Evolutionary conservation across 768 basidiomycete genomes (phyloP), one percentile per base, ranked within the genome.

Genomic region (Grammothele lineata): DNA sequence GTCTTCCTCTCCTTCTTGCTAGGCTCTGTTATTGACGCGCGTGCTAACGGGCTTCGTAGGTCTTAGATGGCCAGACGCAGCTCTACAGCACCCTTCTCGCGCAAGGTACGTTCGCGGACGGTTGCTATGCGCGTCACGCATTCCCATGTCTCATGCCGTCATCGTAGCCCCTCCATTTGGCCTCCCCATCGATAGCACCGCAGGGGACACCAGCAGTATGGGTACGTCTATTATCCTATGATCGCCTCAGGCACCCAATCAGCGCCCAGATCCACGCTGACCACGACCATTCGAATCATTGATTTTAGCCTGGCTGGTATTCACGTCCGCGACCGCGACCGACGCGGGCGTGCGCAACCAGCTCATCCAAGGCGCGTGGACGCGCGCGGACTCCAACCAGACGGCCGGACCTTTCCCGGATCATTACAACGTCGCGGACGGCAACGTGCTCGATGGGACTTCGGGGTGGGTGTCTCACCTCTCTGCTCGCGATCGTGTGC

Each of bases 241-340:
- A n/a, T n/a, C n/a, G n/a, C n/a, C n/a, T n/a, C n/a, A n/a, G n/a
- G n/a, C n/a, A n/a, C n/a, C n/a, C n/a, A n/a, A n/a, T n/a, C n/a
- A n/a, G n/a, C n/a, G n/a, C n/a, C n/a, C n/a, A n/a, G n/a, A n/a
- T n/a, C n/a, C n/a, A n/a, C n/a, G n/a, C n/a, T n/a, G n/a, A n/a
- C n/a, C n/a, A n/a, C n/a, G n/a, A n/a, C n/a, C n/a, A n/a, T n/a
- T n/a, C n/a, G n/a, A n/a, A n/a, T n/a, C n/a, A n/a, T n/a, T n/a
- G n/a, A n/a, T n/a, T n/a, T n/a, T n/a, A 51, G 48, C 55, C 12
- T 57, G 55, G 55, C 26, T 30, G 6, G 21, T 53, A n/a, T 45
- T 57, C 40, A 51, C 55, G 1, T 43, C 55, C 11, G 48, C 51
- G 6, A 47, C 44, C 1, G 48, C 48, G 19, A 43, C 48, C 5